phyloP scores from a whole-genome alignment of 2,329 filamentous ascomycete species.

The Xylariaceae sp. region DNA sequence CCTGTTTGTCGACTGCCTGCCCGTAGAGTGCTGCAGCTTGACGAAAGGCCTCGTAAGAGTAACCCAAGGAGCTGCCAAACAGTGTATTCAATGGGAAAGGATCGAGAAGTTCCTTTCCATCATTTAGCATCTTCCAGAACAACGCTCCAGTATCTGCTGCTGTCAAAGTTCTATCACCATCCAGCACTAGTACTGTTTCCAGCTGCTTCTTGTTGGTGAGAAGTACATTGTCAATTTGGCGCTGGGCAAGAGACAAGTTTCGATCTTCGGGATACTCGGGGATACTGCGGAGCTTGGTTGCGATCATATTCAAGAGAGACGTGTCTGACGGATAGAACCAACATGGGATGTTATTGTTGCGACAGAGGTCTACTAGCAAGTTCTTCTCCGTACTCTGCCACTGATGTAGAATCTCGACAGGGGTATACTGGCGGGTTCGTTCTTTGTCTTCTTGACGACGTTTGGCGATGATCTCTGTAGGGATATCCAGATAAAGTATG shows the following conservation, averaged over 20 bases:
- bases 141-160: conserved; percentile 51
- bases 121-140: conserved; percentile 47
- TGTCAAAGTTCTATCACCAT: conserved; percentile 60
- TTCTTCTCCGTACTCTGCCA: conserved; percentile 54
- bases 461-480: conserved; percentile 40
- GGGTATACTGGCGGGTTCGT: conserved; percentile 39
- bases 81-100: conserved; percentile 42
- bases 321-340: conserved; percentile 23
- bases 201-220: conserved; percentile 18
- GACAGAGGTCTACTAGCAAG: conserved; percentile 48
- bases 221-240: conserved; percentile 40
- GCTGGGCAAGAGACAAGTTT: conserved; percentile 41
- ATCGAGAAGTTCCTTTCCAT: neutral
- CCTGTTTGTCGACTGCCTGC: conserved; percentile 40
- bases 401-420: conserved; percentile 42
- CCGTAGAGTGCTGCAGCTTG: conserved; percentile 58
- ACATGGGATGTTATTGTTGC: conserved; percentile 51
- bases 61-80: conserved; percentile 50
- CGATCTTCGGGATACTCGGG: conserved; percentile 39
- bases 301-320: conserved; percentile 23
- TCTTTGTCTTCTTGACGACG: conserved; percentile 42
- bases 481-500: conserved; percentile 58
- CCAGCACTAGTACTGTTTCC: conserved; percentile 56
- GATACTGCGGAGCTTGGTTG: conserved; percentile 43
- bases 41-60: conserved; percentile 57